phyloP scores from a whole-genome alignment of 2,329 filamentous ascomycete species.

The Thielaviopsis euricoi region DNA sequence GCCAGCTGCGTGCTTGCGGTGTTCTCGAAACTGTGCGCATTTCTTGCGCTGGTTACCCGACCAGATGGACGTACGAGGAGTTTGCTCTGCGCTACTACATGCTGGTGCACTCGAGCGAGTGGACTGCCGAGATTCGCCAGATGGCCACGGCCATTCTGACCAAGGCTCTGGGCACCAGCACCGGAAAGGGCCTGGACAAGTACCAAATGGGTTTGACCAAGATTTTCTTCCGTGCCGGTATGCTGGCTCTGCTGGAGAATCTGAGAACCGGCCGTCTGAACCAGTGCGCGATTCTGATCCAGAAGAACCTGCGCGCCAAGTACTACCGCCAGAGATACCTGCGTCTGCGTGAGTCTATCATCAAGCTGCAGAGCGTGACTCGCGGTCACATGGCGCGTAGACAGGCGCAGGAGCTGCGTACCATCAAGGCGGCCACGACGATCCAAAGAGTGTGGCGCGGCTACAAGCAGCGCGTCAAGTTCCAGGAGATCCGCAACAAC shows the following conservation, averaged over 20 bases:
- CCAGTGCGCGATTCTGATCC: conserved; percentile 90
- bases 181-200: conserved; percentile 64
- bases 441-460: conserved; percentile 95
- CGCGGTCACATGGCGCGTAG: conserved; percentile 66
- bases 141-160: conserved; percentile 89
- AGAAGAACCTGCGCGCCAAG: conserved; percentile 92
- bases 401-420: conserved; percentile 64
- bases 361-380: conserved; percentile 61
- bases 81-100: conserved; percentile 97
- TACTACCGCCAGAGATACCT: conserved; percentile 89
- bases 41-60: conserved; percentile 92
- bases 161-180: conserved; percentile 69
- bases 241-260: conserved; percentile 96
- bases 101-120: conserved; percentile 74
- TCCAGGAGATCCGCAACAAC: conserved; percentile 61
- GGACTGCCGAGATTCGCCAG: conserved; percentile 83
- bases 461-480: conserved; percentile 72
- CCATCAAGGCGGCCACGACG: conserved; percentile 72
- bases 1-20: conserved; percentile 93
- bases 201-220: conserved; percentile 96
- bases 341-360: conserved; percentile 65
- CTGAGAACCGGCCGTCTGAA: conserved; percentile 79
- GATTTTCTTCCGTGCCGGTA: conserved; percentile 97
- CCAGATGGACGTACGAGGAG: conserved; percentile 96
- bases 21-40: conserved; percentile 96